These are phyloP conservation scores for Polytrichum formosum DNA, from an alignment of 225 moss, liverwort and hornwort genomes.

Conservation along the genomic window DNA sequence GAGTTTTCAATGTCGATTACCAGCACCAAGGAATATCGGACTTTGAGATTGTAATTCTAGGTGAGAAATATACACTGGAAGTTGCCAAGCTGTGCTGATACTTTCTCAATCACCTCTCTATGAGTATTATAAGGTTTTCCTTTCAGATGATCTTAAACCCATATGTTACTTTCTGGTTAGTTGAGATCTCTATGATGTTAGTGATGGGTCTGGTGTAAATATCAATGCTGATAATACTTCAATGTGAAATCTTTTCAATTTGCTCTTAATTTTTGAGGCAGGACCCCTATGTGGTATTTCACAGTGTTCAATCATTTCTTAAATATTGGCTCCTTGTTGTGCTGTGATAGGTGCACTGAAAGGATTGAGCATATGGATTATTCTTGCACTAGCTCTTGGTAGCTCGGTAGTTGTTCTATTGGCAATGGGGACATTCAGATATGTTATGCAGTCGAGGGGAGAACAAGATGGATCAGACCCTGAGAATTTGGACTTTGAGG, in stretches of 20 bases:
- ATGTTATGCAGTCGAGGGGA: conserved; percentile 19
- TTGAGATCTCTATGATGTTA: no score
- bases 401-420: conserved; percentile 37
- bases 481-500: conserved; percentile 45
- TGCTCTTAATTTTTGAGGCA: no score
- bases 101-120: no score
- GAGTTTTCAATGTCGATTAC: conserved; percentile 56
- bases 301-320: no score
- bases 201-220: no score
- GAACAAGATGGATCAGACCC: conserved; percentile 8
- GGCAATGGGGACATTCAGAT: conserved; percentile 14
- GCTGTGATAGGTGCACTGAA: conserved; percentile 14
- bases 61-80: conserved; percentile 6
- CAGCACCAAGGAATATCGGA: conserved; percentile 25
- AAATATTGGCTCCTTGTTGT: not conserved
- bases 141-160: no score
- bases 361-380: conserved; percentile 39
- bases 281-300: no score
- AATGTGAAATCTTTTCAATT: no score
- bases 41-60: conserved; percentile 34
- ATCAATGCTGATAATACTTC: no score
- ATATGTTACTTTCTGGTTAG: no score
- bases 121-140: no score
- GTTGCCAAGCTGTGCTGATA: no score
- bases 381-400: conserved; percentile 34